Percentiles rank a stretch among this genome's conserved stretches.
Conservation (phyloP, 208 protist species). For the Vickermania spadyakhi region DNA sequence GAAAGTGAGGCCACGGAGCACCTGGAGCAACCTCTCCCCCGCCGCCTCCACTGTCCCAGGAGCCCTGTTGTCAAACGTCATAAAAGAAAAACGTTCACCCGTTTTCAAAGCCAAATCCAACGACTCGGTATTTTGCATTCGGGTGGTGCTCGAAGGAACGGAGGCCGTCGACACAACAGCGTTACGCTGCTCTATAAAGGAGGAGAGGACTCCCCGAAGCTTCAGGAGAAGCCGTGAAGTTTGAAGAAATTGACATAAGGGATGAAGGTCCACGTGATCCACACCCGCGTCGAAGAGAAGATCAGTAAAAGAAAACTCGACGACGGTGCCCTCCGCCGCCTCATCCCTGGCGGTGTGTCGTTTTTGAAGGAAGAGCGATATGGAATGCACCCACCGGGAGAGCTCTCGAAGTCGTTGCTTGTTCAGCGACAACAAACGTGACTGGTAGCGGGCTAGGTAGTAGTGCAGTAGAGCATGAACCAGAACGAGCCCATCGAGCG, state of each 20-base stretch:
- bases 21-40: background rate
- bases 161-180: background rate
- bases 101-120: no score
- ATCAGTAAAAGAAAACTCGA: slow-evolving; percentile 19
- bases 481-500: slow-evolving; percentile 26
- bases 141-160: background rate
- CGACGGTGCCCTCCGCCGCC: background rate
- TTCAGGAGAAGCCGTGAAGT: slow-evolving; percentile 56
- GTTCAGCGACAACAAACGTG: slow-evolving; percentile 76
- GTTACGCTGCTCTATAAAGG: background rate
- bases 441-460: slow-evolving; percentile 72
- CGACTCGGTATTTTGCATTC: background rate
- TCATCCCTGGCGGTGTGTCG: background rate
- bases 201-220: slow-evolving; percentile 49
- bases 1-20: background rate
- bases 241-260: slow-evolving; percentile 40
- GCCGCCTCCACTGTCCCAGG: background rate
- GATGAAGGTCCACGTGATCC: slow-evolving; percentile 62
- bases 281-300: slow-evolving; percentile 72
- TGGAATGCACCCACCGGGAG: slow-evolving; percentile 38
- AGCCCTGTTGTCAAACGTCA: no score
- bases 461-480: slow-evolving; percentile 23
- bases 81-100: no score
- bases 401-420: slow-evolving; percentile 84
- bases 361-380: slow-evolving; percentile 7